phyloP scores from a whole-genome alignment of 164 flowering plant genomes.

The Nelumbo lutea region DNA sequence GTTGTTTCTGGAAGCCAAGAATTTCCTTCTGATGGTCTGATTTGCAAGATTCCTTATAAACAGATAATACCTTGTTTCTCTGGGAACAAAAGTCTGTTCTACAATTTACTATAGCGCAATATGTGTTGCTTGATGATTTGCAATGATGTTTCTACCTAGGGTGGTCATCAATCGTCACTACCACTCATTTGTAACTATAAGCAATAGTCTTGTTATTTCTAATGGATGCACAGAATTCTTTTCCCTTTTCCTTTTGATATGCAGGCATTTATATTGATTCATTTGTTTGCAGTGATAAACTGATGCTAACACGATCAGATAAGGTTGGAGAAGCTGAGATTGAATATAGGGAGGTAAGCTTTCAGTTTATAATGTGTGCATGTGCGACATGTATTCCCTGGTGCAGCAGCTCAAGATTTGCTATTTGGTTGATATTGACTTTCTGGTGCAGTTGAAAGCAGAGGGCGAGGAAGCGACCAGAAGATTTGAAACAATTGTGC shows the following conservation, averaged over 20 bases:
- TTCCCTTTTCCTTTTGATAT: too few relatives aligned
- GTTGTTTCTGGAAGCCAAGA: too few relatives aligned
- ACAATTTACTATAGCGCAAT: too few relatives aligned
- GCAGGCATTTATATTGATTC: background rate
- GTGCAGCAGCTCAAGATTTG: background rate
- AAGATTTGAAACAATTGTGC: slow-evolving; percentile 70
- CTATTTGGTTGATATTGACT: slow-evolving; percentile 12
- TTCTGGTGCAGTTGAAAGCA: slow-evolving; percentile 64
- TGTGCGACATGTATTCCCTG: background rate
- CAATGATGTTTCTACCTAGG: background rate
- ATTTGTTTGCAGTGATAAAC: slow-evolving; percentile 62
- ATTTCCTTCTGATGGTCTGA: background rate
- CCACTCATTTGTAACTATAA: too few relatives aligned
- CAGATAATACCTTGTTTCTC: background rate
- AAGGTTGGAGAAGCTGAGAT: slow-evolving; percentile 69
- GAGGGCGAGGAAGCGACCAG: slow-evolving; percentile 76
- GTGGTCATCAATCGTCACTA: background rate
- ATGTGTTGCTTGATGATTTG: background rate
- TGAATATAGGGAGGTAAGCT: slow-evolving; percentile 68
- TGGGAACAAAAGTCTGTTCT: too few relatives aligned
- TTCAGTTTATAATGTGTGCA: background rate
- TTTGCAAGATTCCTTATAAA: background rate
- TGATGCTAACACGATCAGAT: slow-evolving; percentile 77
- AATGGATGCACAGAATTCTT: too few relatives aligned
- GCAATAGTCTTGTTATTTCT: too few relatives aligned